phyloP scores from a whole-genome alignment of 139 green algal genomes.

The Asterochloris erici region DNA sequence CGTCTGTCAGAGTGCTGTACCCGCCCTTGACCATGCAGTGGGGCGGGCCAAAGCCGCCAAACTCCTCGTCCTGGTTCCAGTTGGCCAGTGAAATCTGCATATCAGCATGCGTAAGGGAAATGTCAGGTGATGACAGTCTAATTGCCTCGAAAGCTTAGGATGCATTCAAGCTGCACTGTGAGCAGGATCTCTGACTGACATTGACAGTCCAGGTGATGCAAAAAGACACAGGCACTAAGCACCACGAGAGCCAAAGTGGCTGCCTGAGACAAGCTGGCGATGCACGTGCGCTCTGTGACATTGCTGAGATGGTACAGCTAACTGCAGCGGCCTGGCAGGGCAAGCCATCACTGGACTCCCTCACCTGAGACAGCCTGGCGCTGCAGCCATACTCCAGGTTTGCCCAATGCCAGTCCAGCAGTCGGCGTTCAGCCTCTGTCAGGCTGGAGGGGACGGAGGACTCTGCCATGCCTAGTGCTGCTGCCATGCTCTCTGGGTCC shows the following conservation, averaged over 20 bases:
- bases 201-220: no score
- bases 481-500: background rate
- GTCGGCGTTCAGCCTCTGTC: slow-evolving; percentile 30
- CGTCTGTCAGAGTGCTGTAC: slow-evolving; percentile 38
- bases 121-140: background rate
- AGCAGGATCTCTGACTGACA: no score
- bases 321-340: background rate
- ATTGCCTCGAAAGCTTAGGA: no score
- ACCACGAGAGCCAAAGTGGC: no score
- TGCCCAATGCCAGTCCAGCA: slow-evolving; percentile 84
- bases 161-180: no score
- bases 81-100: slow-evolving; percentile 55
- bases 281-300: no score
- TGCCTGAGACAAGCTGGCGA: no score
- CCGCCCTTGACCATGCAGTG: slow-evolving; percentile 86
- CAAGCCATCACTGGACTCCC: background rate
- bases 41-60: slow-evolving; percentile 79
- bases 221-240: no score
- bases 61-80: slow-evolving; percentile 88
- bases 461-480: background rate
- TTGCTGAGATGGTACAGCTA: background rate
- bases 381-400: slow-evolving; percentile 90
- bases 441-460: slow-evolving; percentile 12
- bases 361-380: slow-evolving; percentile 43
- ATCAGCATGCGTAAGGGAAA: background rate